phyloP scores from a whole-genome alignment of 1,284 basidiomycete species.

The Anthracocystis walkeri region DNA sequence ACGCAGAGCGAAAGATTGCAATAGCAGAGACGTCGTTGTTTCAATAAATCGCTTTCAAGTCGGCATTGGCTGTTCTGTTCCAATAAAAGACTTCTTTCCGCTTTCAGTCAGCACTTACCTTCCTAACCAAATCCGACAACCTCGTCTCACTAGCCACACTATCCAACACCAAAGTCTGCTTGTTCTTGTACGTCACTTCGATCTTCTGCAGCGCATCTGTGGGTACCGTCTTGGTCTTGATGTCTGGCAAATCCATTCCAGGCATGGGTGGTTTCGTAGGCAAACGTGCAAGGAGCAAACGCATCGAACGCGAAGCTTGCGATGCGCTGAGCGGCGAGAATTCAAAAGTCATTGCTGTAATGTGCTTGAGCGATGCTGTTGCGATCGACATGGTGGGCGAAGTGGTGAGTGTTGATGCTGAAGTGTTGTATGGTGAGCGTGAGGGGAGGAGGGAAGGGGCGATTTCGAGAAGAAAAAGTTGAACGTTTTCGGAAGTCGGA shows the following conservation, averaged over 20 bases:
- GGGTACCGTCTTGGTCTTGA: constrained; percentile 35
- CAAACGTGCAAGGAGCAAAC: constrained; percentile 37
- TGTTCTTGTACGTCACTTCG: constrained; percentile 50
- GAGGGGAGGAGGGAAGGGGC: background rate
- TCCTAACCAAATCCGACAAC: constrained; percentile 36
- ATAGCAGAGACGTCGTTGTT: background rate
- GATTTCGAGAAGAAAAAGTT: constrained; percentile 25
- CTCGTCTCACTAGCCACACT: constrained; percentile 9
- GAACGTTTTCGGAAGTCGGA: constrained; percentile 30
- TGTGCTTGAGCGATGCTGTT: constrained; percentile 46
- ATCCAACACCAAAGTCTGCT: constrained; percentile 41
- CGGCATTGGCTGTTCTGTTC: background rate
- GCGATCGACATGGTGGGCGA: constrained; percentile 37
- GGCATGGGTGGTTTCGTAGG: constrained; percentile 36
- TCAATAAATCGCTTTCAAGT: background rate
- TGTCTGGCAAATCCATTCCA: constrained; percentile 43
- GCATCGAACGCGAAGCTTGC: constrained; percentile 38
- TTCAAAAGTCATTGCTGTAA: constrained; percentile 43
- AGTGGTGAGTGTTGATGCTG: background rate
- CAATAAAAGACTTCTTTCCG: background rate
- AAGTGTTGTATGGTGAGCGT: background rate
- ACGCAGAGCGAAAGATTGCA: background rate
- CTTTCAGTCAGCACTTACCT: constrained; percentile 22
- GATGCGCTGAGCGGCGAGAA: constrained; percentile 43
- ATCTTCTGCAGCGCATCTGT: constrained; percentile 31